A percentile compares a stretch with the other conserved stretches of the same genome.
Evolutionary conservation across 2,329 filamentous ascomycete species (phyloP).

Genomic region (Nemania sp.): DNA sequence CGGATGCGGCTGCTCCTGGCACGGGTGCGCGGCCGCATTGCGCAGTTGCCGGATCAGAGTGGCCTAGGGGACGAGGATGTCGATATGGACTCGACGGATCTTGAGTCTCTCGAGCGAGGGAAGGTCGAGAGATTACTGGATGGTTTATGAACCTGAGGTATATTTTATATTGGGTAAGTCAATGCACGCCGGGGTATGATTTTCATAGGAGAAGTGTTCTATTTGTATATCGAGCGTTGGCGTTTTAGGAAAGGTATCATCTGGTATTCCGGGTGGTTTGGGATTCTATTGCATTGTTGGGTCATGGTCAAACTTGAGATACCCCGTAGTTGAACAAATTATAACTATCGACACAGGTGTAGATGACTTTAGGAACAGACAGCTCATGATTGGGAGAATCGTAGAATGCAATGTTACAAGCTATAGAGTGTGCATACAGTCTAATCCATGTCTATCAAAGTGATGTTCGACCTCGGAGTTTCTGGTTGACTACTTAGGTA

Average conservation of each 20-base stretch:
- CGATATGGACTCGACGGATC: slow-evolving; percentile 48
- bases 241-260: slow-evolving; percentile 11
- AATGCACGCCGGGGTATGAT: background rate
- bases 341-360: background rate
- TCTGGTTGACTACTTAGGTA: background rate
- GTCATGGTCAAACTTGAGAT: slow-evolving; percentile 15
- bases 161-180: background rate
- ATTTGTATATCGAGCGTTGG: slow-evolving; percentile 20
- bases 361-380: background rate
- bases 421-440: slow-evolving; percentile 11
- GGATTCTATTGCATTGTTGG: slow-evolving; percentile 3
- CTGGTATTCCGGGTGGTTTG: background rate
- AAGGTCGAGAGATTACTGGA: slow-evolving; percentile 59
- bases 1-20: slow-evolving; percentile 73
- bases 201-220: background rate
- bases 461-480: background rate
- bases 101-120: slow-evolving; percentile 56
- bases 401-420: background rate
- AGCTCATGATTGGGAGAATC: background rate
- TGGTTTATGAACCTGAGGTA: slow-evolving; percentile 44
- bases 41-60: slow-evolving; percentile 50
- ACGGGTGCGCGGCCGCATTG: slow-evolving; percentile 67
- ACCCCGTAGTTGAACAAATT: slow-evolving; percentile 15
- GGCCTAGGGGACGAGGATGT: background rate
- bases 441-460: slow-evolving; percentile 13